A percentile compares a stretch with the other conserved stretches of the same genome.
phyloP scores from a whole-genome alignment of 106 monocot genomes.

The Dioscorea zingiberensis region DNA sequence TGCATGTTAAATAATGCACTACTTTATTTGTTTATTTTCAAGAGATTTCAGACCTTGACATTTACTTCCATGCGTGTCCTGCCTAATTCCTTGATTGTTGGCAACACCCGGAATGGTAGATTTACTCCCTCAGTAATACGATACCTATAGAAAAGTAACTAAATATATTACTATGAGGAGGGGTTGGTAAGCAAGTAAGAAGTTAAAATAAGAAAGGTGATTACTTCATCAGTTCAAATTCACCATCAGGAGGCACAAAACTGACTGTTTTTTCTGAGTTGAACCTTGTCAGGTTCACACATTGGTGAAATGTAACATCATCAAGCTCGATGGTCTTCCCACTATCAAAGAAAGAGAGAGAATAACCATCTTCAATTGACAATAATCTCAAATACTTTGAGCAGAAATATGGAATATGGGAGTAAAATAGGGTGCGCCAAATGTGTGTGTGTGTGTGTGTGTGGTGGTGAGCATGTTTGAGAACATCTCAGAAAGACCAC shows the following conservation, averaged over 20 bases:
- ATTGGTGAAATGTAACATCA: slow-evolving; percentile 99
- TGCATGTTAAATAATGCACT: too few relatives aligned
- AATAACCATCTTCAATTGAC: not conserved
- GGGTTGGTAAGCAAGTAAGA: not conserved
- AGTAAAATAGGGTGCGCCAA: too few relatives aligned
- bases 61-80: slow-evolving; percentile 96
- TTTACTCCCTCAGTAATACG: slow-evolving; percentile 99
- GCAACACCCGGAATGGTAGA: slow-evolving; percentile 96
- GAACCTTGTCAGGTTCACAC: slow-evolving; percentile 99
- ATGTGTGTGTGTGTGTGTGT: too few relatives aligned
- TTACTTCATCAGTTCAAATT: slow-evolving; percentile 99
- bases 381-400: not conserved
- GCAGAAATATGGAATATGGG: too few relatives aligned
- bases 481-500: too few relatives aligned
- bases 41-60: slow-evolving; percentile 67
- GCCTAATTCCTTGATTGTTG: slow-evolving; percentile 95
- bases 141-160: slow-evolving; percentile 38
- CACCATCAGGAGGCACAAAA: slow-evolving; percentile 99
- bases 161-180: too few relatives aligned
- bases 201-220: not conserved
- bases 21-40: not conserved
- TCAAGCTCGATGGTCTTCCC: slow-evolving; percentile 99
- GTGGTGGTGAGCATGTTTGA: too few relatives aligned
- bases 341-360: slow-evolving; percentile 31
- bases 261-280: slow-evolving; percentile 99